Base-by-base conservation (phyloP, 805 yeast genomes). In the Pichia heedii region DNA sequence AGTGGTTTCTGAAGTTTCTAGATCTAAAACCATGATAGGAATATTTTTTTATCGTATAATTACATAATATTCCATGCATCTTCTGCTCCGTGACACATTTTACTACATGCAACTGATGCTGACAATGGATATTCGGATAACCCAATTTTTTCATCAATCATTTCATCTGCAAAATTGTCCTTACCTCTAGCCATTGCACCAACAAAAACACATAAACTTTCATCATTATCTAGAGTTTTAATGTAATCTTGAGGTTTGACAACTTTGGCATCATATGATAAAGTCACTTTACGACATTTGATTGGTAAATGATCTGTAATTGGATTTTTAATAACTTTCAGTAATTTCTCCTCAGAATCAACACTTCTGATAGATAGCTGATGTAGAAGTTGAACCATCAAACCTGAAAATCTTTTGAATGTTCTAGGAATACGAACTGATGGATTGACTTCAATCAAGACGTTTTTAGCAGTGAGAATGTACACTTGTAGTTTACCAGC, bases 171-270 rank as follows among this genome's bases (percentile, higher is more conserved):
- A 65, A 93, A 93, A 54, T 80, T 88, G 66, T 93, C 98, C 61
- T 83, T 84, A 58, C 98, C 98, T 64, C 97, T 81, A 19, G 98
- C 98, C 96, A 93, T 93, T 38, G 98, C 96, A 60, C 98, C 98
- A 38, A 93, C 97, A 65, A 93, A 93, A 22, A 93, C 97, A 73
- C 98, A 93, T 54, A 93, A 81, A 59, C 95, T 84, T 68, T 93
- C 96, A 58, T 86, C 95, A 3, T 78, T 80, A 54, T 79, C 95
- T 54, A 93, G 69, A 46, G 81, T 81, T 16, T 62, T 64, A 33
- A 89, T 89, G 61, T 86, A 89, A 58, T 89, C 96, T 64, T 87
- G 94, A 4, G 87, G 96, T 54, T 88, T 75, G 52, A 77, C 76
- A 40, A 90, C 86, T 49, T 84, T 81, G 15, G 97, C 94, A 60